Evolutionary conservation across 352 stramenopile genomes (phyloP).

Genomic region (Globisporangium camurandrum): DNA sequence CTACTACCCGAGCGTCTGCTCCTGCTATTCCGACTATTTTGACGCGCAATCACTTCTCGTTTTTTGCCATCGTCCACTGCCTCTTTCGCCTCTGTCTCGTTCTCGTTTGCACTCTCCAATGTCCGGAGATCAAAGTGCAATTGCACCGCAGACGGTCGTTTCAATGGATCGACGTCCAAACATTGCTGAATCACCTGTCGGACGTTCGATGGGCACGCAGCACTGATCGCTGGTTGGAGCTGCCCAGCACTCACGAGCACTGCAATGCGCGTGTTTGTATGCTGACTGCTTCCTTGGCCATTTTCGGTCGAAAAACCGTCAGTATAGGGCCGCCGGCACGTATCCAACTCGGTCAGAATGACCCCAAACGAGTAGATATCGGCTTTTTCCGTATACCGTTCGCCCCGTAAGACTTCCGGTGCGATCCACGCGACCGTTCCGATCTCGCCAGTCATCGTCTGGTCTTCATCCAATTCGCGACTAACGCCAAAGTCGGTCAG

Average conservation of each 20-base stretch:
- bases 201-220: slow-evolving; percentile 44
- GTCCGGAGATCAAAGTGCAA: slow-evolving; percentile 54
- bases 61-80: neutral
- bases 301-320: slow-evolving; percentile 12
- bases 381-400: slow-evolving; percentile 19
- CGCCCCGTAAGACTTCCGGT: slow-evolving; percentile 24
- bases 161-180: slow-evolving; percentile 36
- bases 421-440: slow-evolving; percentile 25
- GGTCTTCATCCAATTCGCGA: slow-evolving; percentile 17
- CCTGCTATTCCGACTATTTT: neutral
- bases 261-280: slow-evolving; percentile 30
- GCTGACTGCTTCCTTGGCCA: slow-evolving; percentile 9
- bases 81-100: too few species aligned
- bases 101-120: too few species aligned
- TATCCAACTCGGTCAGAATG: slow-evolving; percentile 28
- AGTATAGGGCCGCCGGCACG: slow-evolving; percentile 23
- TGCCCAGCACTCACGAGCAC: slow-evolving; percentile 40
- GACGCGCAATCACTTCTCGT: neutral
- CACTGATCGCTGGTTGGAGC: slow-evolving; percentile 34
- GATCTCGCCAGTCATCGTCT: slow-evolving; percentile 30
- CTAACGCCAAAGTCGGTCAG: slow-evolving; percentile 20
- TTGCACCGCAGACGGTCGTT: slow-evolving; percentile 52
- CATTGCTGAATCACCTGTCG: slow-evolving; percentile 40
- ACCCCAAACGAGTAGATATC: slow-evolving; percentile 31
- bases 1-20: too few species aligned